Base-by-base conservation (phyloP, 768 basidiomycete species). In the Leucosporidium scottii region DNA sequence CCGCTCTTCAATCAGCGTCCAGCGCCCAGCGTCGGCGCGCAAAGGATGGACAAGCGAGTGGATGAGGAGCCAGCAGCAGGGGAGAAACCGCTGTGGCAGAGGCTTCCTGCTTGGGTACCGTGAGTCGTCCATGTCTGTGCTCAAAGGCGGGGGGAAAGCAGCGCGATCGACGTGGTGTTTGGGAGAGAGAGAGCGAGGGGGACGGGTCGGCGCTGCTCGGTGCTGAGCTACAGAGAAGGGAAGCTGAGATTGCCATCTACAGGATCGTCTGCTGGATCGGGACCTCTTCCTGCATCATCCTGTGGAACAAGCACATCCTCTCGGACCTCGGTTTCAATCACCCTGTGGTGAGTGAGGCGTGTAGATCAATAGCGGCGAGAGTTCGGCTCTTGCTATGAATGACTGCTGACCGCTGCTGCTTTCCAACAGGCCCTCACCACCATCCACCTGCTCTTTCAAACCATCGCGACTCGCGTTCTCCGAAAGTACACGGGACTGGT, bases 211-310 rank as follows among this genome's bases (percentile, higher is more conserved):
- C 10, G 39, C 39, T 44, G 39, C 15, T 44, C 10, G 15, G 39
- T 44, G 8, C 2, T 59, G 10, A 15, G 10, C 27, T 25, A 39
- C 58, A 59, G n/a, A 39, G 10, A 21, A n/a, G 21, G 25, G 5
- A 6, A 12, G 30, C 53, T 54, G 13, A 54, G 3, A 54, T 30
- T 8, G 6, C 21, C 1, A 1, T 25, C 9, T 48, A 15, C 30
- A 62, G 61, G 15, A 90, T 96, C 62, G 91, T 93, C 23, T 81
- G 94, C 60, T 97, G 93, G 94, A 98, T 98, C 75, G 79, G 85
- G 25, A 87, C 94, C 73, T 88, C 86, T 71, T 91, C 91, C 30
- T 78, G 85, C 8, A 94, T 98, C 77, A 98, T 98, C 80, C 86
- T 97, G 62, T 63, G 65, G 61, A 70, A 69, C 68, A 70, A 67